phyloP scores from a whole-genome alignment of 2,329 filamentous ascomycete species.

The Plectosphaerella plurivora region DNA sequence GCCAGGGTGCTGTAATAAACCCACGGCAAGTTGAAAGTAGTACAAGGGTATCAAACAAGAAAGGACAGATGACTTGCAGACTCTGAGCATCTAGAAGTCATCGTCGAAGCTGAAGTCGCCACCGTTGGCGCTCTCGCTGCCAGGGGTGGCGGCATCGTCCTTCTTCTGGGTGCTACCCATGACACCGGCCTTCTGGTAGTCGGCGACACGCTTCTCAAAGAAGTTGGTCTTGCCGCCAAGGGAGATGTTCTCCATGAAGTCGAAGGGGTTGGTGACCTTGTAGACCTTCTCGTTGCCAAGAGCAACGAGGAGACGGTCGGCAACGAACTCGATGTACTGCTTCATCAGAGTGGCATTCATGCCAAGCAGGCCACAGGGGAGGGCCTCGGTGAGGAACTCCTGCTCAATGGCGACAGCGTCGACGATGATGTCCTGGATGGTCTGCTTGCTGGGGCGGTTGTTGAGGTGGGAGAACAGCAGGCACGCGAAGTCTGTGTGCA shows the following conservation, averaged over 20 bases:
- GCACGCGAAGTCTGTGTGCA: conserved; percentile 99
- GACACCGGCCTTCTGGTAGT: conserved; percentile 99
- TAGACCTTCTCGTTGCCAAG: conserved; percentile 94
- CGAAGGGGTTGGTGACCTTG: conserved; percentile 91
- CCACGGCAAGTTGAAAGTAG: background rate
- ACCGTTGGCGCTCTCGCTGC: conserved; percentile 53
- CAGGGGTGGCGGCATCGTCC: conserved; percentile 41
- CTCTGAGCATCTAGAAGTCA: conserved; percentile 69
- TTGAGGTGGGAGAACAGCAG: conserved; percentile 96
- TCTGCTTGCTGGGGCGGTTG: conserved; percentile 77
- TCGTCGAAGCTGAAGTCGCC: conserved; percentile 93
- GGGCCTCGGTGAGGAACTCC: conserved; percentile 94
- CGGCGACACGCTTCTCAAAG: conserved; percentile 99
- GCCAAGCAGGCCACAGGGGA: conserved; percentile 87
- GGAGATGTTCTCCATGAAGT: conserved; percentile 99
- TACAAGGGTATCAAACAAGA: conserved; percentile 15
- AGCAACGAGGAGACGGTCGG: conserved; percentile 86
- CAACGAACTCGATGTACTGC: conserved; percentile 99
- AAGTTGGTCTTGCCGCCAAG: conserved; percentile 99
- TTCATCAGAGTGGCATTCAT: conserved; percentile 99
- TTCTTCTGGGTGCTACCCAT: conserved; percentile 89
- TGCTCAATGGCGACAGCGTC: conserved; percentile 94
- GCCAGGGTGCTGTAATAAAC: background rate
- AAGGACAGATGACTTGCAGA: conserved; percentile 9
- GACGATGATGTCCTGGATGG: conserved; percentile 83